Conservation (phyloP, 768 basidiomycete genomes). For the Termitomyces sp. region DNA sequence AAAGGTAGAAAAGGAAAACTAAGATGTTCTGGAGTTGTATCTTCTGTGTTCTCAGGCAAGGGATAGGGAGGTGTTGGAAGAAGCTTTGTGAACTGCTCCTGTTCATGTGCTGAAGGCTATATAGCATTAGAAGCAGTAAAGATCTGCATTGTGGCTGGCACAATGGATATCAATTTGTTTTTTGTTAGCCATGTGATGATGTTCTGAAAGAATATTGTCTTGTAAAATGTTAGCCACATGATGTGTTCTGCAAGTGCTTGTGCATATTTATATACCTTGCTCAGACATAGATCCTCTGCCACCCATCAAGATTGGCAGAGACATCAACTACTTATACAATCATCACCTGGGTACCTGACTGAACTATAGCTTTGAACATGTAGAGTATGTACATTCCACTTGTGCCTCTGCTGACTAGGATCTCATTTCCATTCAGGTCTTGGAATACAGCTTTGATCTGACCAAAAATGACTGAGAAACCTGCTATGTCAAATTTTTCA, state of each 20-base stretch:
- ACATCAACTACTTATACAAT: not conserved
- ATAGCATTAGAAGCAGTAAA: conserved; percentile 34
- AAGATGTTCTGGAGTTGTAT: conserved; percentile 26
- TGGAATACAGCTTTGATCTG: not conserved
- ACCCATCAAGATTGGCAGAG: too few relatives aligned
- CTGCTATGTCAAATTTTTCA: not conserved
- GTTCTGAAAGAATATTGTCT: too few relatives aligned
- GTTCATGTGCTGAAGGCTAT: conserved; percentile 36
- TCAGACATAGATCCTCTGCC: too few relatives aligned
- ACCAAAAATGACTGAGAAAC: not conserved
- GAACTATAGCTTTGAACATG: not conserved
- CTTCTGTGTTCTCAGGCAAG: conserved; percentile 24
- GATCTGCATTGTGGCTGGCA: conserved; percentile 53
- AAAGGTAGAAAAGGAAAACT: conserved; percentile 29
- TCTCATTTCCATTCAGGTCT: not conserved
- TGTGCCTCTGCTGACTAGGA: not conserved
- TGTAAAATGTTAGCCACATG: too few relatives aligned
- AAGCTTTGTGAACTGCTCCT: conserved; percentile 39
- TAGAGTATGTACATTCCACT: not conserved
- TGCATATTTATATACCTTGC: too few relatives aligned
- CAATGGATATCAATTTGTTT: conserved; percentile 59
- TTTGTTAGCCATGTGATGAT: too few relatives aligned
- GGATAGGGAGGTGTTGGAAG: conserved; percentile 44
- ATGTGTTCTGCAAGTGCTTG: too few relatives aligned
- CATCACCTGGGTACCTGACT: too few relatives aligned